Base-by-base conservation (phyloP, 371 early-diverging fungal genomes). In the Rhizomucor pusillus region DNA sequence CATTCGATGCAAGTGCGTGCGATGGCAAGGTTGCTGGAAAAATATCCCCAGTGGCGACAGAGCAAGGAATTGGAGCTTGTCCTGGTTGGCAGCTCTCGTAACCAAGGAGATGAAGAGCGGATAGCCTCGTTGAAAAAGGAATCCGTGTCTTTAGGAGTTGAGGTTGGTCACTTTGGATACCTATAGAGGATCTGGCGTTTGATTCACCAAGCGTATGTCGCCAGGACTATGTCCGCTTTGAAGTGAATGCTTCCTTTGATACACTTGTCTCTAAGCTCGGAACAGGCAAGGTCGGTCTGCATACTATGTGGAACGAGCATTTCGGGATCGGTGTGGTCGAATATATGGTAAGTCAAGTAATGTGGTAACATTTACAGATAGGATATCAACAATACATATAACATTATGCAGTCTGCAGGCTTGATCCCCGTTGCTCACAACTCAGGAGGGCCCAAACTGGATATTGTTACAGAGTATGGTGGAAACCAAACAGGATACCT, bases 321-420 rank as follows among this genome's bases (percentile, higher is more conserved):
- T 98, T 98, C 76, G 99, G 99, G 14, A 98, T 98, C 60, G 87
- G 91, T 20, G 84, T 97, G 39, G 93, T 98, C 1, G 99, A 98
- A 71, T 95, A 93, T 57, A 94, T 96, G 96, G 89, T 91, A 75
- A 39, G 62, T 41, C 10, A 18, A 19, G 14, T 9, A 23, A 34
- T 7, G 5, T 5, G 3, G 7, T 3, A 7, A 29, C 7, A 14
- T 5, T 40, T 11, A 16, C 5, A 19, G 29, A 44, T 7, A 34
- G 2, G 19, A 35, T 22, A 36, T 33, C 19, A 43, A 29, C 16
- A 29, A 13, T 34, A n/a, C 34, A n/a, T 22, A 44, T 45, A 5
- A 43, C 35, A 37, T 48, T 35, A 0, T 41, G 14, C 46, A 90
- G 89, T 94, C 95, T 9, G 91, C 95, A 13, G 98, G 97, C 11